A percentile compares a stretch with the other conserved stretches of the same genome.
phyloP scores from a whole-genome alignment of 192 early-diverging fungal genomes.

The Dispira simplex region DNA sequence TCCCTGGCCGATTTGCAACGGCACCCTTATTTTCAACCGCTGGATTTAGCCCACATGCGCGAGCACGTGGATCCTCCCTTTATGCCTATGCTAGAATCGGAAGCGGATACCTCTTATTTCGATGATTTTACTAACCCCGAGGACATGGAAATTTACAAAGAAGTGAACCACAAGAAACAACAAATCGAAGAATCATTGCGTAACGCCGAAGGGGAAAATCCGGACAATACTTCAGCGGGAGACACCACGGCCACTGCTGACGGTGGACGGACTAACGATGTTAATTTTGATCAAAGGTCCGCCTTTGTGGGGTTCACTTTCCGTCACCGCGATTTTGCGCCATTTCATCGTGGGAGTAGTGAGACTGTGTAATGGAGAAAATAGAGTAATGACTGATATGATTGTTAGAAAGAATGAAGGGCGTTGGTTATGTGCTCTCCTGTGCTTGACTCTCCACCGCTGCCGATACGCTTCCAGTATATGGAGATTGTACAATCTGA shows the following conservation, averaged over 20 bases:
- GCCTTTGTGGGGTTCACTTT: constrained; percentile 80
- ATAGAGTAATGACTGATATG: too few relatives aligned
- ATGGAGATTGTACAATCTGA: too few relatives aligned
- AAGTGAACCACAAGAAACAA: constrained; percentile 36
- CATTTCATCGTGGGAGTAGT: not conserved
- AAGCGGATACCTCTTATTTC: constrained; percentile 73
- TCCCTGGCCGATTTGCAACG: constrained; percentile 35
- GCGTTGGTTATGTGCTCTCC: too few relatives aligned
- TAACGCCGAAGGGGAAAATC: not conserved
- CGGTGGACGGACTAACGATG: not conserved
- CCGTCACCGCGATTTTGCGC: constrained; percentile 17
- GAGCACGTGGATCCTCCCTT: constrained; percentile 54
- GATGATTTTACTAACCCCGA: constrained; percentile 53
- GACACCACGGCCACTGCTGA: not conserved
- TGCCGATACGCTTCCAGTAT: too few relatives aligned
- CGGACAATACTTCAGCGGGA: too few relatives aligned
- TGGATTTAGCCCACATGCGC: constrained; percentile 38
- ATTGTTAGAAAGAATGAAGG: too few relatives aligned
- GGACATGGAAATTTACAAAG: constrained; percentile 41
- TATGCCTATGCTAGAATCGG: constrained; percentile 51
- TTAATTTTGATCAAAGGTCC: constrained; percentile 39
- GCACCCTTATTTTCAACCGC: constrained; percentile 41
- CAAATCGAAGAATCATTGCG: constrained; percentile 22
- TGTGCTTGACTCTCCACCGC: too few relatives aligned
- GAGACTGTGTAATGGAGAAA: too few relatives aligned